Evolutionary conservation across 169 alveolate genomes (phyloP), one percentile per base, ranked within the genome.

Genomic region (Fabrea salina): DNA sequence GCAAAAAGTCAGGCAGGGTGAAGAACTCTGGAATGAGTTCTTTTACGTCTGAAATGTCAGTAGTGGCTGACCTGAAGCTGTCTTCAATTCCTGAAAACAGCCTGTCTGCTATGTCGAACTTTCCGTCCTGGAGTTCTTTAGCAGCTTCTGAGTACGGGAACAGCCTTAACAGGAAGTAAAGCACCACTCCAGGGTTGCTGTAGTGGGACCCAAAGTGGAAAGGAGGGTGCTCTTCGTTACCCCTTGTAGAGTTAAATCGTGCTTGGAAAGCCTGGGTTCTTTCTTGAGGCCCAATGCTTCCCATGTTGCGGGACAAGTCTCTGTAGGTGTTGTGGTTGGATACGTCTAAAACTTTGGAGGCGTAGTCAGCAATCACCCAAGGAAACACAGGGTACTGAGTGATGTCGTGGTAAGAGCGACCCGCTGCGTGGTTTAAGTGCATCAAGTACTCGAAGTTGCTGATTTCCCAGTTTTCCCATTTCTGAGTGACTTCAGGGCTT

Each of bases 331-430:
- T 57, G 2, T 91, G 91, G 53, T 89, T 89, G 64, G 82, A 27
- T 25, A 93, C 70, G 54, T 90, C 90, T n/a, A 92, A 72, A 19
- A 40, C 43, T n/a, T 86, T 70, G 16, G 95, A 83, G 22, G 44
- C 82, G 82, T 95, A 96, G 75, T 96, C 97, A 16, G 90, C 77
- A 4, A 97, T 57, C 11, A 97, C 91, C 99, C 99, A 98, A 3
- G 99, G 99, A 80, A 94, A 95, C 4, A 98, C 95, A 5, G 99
- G 99, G 83, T 98, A 98, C 70, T 98, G 98, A 5, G 98, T 93
- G 68, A 97, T 88, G 85, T 98, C 99, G 61, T 97, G 93, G 78
- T 91, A 93, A 47, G 98, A 88, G 67, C 99, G 87, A 37, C 98
- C 98, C n/a, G 97, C 95, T 35, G 93, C 88, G 49, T 94, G 85